Evolutionary conservation across 441 rosid species (phyloP).

Genomic region (Eutrema salsugineum): DNA sequence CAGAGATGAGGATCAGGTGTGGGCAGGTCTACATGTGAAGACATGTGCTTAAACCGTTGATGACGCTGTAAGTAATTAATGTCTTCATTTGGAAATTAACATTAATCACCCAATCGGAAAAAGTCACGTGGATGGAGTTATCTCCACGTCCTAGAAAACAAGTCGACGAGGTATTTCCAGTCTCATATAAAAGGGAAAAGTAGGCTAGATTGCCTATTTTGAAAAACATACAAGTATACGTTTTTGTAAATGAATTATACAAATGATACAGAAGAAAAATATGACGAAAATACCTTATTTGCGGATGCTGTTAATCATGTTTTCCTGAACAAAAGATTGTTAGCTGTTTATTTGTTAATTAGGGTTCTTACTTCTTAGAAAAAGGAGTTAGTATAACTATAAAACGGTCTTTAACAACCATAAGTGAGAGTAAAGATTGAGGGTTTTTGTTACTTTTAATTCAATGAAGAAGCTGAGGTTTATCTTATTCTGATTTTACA

Average conservation of each 20-base stretch:
- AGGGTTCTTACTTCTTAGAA: too few relatives aligned
- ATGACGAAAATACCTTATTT: neutral
- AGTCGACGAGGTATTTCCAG: neutral
- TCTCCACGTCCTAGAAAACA: neutral
- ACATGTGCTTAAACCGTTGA: constrained; percentile 19
- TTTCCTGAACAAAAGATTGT: too few relatives aligned
- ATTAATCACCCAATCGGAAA: neutral
- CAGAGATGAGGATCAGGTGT: constrained; percentile 17
- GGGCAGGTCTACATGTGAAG: constrained; percentile 27
- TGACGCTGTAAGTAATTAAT: constrained; percentile 10
- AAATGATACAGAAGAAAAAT: too few relatives aligned
- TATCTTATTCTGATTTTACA: too few relatives aligned
- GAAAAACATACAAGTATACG: neutral
- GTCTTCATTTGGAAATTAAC: neutral
- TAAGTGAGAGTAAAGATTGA: too few relatives aligned
- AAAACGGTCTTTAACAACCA: too few relatives aligned
- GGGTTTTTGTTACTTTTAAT: too few relatives aligned
- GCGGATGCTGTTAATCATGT: neutral
- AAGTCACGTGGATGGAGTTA: neutral
- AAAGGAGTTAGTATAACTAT: too few relatives aligned
- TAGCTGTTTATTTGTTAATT: too few relatives aligned
- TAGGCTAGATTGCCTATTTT: neutral
- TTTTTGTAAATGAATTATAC: too few relatives aligned
- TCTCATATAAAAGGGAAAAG: neutral
- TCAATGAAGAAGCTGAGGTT: neutral